Conservation (phyloP, 148 eudicot genomes). For the Heliosperma pusillum region DNA sequence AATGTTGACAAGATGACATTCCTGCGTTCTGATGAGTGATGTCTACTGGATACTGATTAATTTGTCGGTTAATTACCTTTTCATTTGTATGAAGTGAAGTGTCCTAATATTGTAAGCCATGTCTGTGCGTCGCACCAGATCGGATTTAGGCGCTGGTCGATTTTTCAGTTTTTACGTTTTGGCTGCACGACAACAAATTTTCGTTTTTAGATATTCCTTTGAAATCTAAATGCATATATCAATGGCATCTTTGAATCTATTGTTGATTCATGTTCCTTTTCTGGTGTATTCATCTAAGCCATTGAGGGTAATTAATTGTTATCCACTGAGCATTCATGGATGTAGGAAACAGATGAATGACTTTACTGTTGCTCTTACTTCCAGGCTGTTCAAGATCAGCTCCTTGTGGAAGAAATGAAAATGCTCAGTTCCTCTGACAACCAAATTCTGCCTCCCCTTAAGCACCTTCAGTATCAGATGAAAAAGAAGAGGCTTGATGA, state of each 20-base stretch:
- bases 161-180: neutral
- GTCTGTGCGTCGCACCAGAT: neutral
- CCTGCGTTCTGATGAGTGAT: neutral
- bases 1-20: neutral
- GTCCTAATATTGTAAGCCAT: neutral
- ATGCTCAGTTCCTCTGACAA: slow-evolving; percentile 40
- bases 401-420: slow-evolving; percentile 63
- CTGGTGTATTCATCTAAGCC: neutral
- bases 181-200: neutral
- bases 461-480: slow-evolving; percentile 46
- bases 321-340: neutral
- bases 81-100: neutral
- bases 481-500: slow-evolving; percentile 36
- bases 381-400: slow-evolving; percentile 80
- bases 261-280: neutral
- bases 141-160: neutral
- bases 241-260: neutral
- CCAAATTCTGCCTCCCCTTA: slow-evolving; percentile 58
- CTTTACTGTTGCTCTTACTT: slow-evolving; percentile 9
- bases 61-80: neutral
- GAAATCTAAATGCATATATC: slow-evolving; percentile 2
- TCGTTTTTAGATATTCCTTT: neutral
- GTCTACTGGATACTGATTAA: slow-evolving; percentile 11
- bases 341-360: neutral
- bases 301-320: neutral